Evolutionary conservation across 257 asterid species (phyloP).

Genomic region (Forsythia suspensa): DNA sequence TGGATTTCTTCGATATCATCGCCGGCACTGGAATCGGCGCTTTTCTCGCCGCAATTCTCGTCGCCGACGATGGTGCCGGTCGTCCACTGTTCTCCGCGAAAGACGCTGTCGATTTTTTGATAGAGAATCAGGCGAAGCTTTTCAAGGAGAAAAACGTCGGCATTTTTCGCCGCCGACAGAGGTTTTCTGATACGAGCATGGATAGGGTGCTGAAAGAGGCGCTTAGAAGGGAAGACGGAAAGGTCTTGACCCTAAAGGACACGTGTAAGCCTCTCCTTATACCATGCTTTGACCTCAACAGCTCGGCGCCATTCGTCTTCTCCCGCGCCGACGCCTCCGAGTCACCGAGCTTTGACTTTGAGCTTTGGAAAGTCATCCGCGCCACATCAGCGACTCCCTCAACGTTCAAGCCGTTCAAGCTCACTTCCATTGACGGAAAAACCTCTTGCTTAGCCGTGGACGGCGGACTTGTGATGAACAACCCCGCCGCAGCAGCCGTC

Average conservation of each 20-base stretch:
- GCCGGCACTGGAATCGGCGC: slow-evolving; percentile 93
- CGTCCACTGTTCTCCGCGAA: slow-evolving; percentile 70
- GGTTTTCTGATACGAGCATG: slow-evolving; percentile 63
- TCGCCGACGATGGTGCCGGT: slow-evolving; percentile 71
- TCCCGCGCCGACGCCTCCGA: slow-evolving; percentile 92
- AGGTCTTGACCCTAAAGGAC: slow-evolving; percentile 60
- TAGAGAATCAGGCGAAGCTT: slow-evolving; percentile 43
- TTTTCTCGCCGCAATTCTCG: slow-evolving; percentile 73
- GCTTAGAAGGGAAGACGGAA: slow-evolving; percentile 61
- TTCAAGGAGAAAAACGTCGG: slow-evolving; percentile 43
- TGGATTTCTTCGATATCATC: slow-evolving; percentile 80
- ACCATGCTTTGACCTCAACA: slow-evolving; percentile 80
- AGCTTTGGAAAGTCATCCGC: slow-evolving; percentile 90
- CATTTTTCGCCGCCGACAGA: slow-evolving; percentile 47
- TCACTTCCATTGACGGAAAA: slow-evolving; percentile 71
- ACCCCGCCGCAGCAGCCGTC: slow-evolving; percentile 94
- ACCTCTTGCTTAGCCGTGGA: slow-evolving; percentile 81
- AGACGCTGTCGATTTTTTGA: slow-evolving; percentile 55
- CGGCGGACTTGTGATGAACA: slow-evolving; percentile 97
- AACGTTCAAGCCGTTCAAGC: slow-evolving; percentile 72
- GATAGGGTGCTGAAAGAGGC: slow-evolving; percentile 64
- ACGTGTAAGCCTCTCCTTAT: slow-evolving; percentile 85
- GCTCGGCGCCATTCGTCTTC: slow-evolving; percentile 91
- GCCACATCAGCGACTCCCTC: slow-evolving; percentile 90
- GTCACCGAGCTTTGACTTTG: slow-evolving; percentile 84